Base-by-base conservation (phyloP, 2,329 filamentous ascomycete genomes). In the Colletotrichum orchidophilum region DNA sequence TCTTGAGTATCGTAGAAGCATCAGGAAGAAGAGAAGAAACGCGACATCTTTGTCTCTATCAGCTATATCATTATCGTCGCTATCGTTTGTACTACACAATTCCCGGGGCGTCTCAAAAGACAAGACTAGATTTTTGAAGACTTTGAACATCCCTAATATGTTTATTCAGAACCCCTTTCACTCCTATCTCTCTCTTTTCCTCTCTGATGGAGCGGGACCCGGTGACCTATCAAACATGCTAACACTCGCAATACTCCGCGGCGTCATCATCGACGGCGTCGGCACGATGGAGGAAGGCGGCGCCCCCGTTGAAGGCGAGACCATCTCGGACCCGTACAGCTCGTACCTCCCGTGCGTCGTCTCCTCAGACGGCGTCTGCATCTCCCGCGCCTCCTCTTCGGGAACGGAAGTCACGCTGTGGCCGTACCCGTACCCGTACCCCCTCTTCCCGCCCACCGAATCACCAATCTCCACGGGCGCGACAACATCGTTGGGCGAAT, bases 401-500 rank as follows among this genome's bases (percentile, higher is more conserved):
- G 53, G 31, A 9, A 60, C 42, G 12, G 61, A n/a, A 26, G 60
- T 59, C 24, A 21, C 39, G 12, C 13, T 4, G 49, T 63, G 61
- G 35, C n/a, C 59, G 31, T 54, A 59, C 1, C 49, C 46, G 18
- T 46, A 46, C 2, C 39, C 18, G 39, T 46, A 46, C 7, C 26
- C 42, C 8, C 35, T 31, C 33, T 55, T 42, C 26, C 61, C 66
- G 58, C 60, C 59, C 46, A 15, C 73, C 55, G 84, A 83, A 70
- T 85, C 87, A 13, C 39, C 39, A 46, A 91, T 87, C 80, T 91
- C 88, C 3, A 90, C 87, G 4, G 88, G 84, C 24, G 80, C 81
- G 0, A 82, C 78, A 50, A 88, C 87, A 74, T 89, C 86, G 11
- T 80, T 82, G 4, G 87, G 87, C 15, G 79, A 80, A 13, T 87